phyloP scores from a whole-genome alignment of 208 protist species.

The Blastocrithidia nonstop region DNA sequence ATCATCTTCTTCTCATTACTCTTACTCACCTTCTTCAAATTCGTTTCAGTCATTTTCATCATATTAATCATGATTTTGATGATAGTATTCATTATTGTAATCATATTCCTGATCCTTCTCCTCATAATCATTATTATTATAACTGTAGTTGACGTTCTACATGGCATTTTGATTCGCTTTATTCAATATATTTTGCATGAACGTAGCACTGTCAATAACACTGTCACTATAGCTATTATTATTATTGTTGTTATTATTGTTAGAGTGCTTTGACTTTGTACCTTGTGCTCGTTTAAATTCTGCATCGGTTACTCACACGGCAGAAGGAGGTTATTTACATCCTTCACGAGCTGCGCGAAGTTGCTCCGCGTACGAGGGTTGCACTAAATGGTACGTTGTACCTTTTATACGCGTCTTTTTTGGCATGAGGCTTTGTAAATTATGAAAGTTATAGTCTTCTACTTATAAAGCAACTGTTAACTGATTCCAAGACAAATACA shows the following conservation, averaged over 20 bases:
- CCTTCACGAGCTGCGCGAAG: slow-evolving; percentile 12
- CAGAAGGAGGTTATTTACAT: no score
- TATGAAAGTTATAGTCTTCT: neutral
- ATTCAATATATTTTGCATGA: no score
- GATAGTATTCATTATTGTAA: slow-evolving; percentile 3
- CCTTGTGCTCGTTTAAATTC: no score
- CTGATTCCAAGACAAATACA: neutral
- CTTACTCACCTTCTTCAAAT: slow-evolving; percentile 8
- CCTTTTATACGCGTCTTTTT: slow-evolving; percentile 28
- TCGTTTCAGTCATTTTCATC: no score
- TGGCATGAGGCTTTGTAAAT: slow-evolving; percentile 10
- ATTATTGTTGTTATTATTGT: no score
- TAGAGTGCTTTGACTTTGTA: no score
- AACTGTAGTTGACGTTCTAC: no score
- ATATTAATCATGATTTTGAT: slow-evolving; percentile 7
- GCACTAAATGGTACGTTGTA: slow-evolving; percentile 53
- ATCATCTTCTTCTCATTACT: slow-evolving; percentile 10
- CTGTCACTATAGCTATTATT: no score
- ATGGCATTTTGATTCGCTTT: no score
- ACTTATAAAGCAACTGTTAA: neutral
- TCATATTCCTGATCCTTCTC: no score
- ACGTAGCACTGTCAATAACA: no score
- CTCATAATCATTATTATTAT: no score
- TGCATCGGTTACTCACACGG: slow-evolving; percentile 52
- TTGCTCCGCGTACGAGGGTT: slow-evolving; percentile 37